phyloP scores from a whole-genome alignment of 129 eudicot species.

The Oenanthe sinensis region DNA sequence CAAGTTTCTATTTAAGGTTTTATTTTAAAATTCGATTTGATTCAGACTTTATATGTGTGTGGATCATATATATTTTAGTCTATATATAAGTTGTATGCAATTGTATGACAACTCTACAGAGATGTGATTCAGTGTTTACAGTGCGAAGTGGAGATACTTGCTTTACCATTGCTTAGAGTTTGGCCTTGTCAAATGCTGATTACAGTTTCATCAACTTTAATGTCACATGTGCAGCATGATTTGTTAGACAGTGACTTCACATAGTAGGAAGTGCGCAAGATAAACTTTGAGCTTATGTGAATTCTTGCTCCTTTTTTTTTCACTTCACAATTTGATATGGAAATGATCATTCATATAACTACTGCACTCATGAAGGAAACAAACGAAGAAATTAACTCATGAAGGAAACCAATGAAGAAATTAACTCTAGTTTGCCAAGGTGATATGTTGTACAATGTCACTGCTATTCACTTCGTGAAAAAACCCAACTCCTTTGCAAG shows the following conservation, averaged over 20 bases:
- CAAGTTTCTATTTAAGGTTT: background rate
- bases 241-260: background rate
- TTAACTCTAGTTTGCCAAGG: too few species aligned
- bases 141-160: background rate
- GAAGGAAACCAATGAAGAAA: too few species aligned
- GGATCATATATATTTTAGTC: background rate
- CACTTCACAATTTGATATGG: background rate
- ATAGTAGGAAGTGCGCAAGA: background rate
- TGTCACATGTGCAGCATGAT: background rate
- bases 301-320: background rate
- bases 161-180: background rate
- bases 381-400: too few species aligned
- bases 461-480: too few species aligned
- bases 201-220: background rate
- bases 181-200: background rate
- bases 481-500: too few species aligned
- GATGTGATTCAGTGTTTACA: background rate
- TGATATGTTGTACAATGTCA: too few species aligned
- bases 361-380: background rate
- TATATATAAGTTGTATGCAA: background rate
- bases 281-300: background rate
- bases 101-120: background rate
- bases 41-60: background rate
- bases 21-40: background rate
- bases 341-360: background rate